phyloP scores from a whole-genome alignment of 441 rosid genomes.

The Erysimum pusillum region DNA sequence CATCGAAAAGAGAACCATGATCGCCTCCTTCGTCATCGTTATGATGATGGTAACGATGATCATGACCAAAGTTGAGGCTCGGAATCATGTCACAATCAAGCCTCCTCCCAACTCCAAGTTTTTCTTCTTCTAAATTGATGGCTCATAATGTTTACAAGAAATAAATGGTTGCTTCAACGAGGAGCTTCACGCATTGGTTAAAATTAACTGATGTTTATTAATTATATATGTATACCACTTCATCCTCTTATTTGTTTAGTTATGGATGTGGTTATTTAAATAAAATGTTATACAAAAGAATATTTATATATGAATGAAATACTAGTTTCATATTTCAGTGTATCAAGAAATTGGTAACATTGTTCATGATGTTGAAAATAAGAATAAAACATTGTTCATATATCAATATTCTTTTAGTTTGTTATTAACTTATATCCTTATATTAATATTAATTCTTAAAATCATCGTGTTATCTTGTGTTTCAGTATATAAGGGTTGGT shows the following conservation, averaged over 20 bases:
- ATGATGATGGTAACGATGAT: slow-evolving; percentile 43
- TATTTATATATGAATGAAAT: slow-evolving; percentile 19
- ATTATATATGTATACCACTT: not conserved
- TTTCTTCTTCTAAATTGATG: slow-evolving; percentile 31
- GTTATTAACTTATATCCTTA: slow-evolving; percentile 1
- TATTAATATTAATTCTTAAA: not conserved
- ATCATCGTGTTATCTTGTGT: not conserved
- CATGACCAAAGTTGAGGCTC: slow-evolving; percentile 34
- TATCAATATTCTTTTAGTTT: slow-evolving; percentile 1
- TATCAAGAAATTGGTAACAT: slow-evolving; percentile 5
- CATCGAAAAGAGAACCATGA: slow-evolving; percentile 42
- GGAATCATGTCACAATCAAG: slow-evolving; percentile 42
- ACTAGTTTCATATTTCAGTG: slow-evolving; percentile 26
- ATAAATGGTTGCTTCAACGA: slow-evolving; percentile 44
- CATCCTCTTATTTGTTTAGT: slow-evolving; percentile 33
- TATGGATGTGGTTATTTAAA: slow-evolving; percentile 36
- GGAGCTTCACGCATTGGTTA: slow-evolving; percentile 31
- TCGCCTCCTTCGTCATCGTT: slow-evolving; percentile 41
- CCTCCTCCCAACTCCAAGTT: slow-evolving; percentile 17
- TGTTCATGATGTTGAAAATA: not conserved
- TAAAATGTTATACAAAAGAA: slow-evolving; percentile 20
- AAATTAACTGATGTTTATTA: not conserved
- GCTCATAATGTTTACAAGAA: slow-evolving; percentile 34
- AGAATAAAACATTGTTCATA: not conserved
- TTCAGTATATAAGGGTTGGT: not conserved